phyloP scores from a whole-genome alignment of 1,284 basidiomycete genomes.

The Cystobasidium sp. region DNA sequence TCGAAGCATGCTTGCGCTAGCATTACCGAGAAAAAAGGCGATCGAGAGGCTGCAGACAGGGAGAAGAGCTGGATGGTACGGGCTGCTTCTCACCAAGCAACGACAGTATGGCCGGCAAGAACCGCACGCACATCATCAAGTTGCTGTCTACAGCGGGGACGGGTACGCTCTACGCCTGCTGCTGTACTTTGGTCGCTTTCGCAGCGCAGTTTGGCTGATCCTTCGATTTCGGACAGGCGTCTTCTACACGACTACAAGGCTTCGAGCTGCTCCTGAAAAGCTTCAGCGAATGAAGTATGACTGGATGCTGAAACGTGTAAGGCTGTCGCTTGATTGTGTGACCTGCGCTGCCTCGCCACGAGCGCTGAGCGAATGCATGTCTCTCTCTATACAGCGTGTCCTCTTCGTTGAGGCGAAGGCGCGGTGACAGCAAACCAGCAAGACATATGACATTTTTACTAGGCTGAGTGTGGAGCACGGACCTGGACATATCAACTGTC shows the following conservation, averaged over 20 bases:
- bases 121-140: slow-evolving; percentile 39
- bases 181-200: background rate
- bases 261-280: slow-evolving; percentile 45
- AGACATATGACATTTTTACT: no score
- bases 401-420: slow-evolving; percentile 40
- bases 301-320: slow-evolving; percentile 30
- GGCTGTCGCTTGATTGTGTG: background rate
- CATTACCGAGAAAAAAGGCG: background rate
- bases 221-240: slow-evolving; percentile 27
- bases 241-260: slow-evolving; percentile 48
- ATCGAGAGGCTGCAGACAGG: background rate
- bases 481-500: no score
- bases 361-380: background rate
- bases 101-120: slow-evolving; percentile 40
- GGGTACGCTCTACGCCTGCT: background rate
- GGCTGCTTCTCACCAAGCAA: background rate
- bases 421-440: slow-evolving; percentile 6
- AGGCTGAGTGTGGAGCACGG: no score
- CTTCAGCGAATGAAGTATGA: slow-evolving; percentile 48
- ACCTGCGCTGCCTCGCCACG: background rate
- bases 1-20: background rate
- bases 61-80: no score
- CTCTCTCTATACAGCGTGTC: slow-evolving; percentile 20
- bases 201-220: background rate
- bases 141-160: slow-evolving; percentile 39